Evolutionary conservation across 2,329 filamentous ascomycete genomes (phyloP).

Genomic region (Penicillium griseofulvum): DNA sequence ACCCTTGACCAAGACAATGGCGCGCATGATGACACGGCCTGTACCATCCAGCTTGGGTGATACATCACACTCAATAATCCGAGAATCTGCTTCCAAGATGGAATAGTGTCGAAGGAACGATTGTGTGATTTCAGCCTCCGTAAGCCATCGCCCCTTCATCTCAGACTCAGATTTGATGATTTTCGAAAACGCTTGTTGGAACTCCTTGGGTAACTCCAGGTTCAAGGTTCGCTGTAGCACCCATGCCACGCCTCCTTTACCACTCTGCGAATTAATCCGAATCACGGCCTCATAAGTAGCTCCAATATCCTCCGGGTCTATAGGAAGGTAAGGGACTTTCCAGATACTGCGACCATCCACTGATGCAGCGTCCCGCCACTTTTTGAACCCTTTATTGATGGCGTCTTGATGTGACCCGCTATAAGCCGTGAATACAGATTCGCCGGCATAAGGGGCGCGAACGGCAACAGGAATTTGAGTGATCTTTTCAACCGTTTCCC

Average conservation of each 20-base stretch:
- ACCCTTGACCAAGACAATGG: neutral
- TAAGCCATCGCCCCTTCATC: neutral
- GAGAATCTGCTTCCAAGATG: neutral
- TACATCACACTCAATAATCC: neutral
- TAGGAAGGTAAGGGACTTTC: constrained; percentile 82
- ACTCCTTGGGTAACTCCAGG: neutral
- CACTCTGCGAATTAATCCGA: constrained; percentile 88
- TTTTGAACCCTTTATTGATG: constrained; percentile 76
- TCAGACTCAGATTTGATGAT: neutral
- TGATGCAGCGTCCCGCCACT: neutral
- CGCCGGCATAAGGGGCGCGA: constrained; percentile 80
- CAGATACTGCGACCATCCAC: constrained; percentile 46
- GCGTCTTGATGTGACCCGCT: constrained; percentile 87
- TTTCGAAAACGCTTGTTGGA: neutral
- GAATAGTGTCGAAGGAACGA: neutral
- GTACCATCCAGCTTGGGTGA: neutral
- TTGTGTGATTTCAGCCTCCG: neutral
- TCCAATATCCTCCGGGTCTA: constrained; percentile 86
- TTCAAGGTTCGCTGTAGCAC: neutral
- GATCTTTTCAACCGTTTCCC: constrained; percentile 78
- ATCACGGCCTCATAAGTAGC: constrained; percentile 92
- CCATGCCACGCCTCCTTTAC: constrained; percentile 85
- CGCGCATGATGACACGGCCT: neutral
- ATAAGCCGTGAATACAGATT: constrained; percentile 83
- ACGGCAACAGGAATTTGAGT: constrained; percentile 89